Evolutionary conservation across 257 asterid genomes (phyloP).

Genomic region (Gardenia jasminoides): DNA sequence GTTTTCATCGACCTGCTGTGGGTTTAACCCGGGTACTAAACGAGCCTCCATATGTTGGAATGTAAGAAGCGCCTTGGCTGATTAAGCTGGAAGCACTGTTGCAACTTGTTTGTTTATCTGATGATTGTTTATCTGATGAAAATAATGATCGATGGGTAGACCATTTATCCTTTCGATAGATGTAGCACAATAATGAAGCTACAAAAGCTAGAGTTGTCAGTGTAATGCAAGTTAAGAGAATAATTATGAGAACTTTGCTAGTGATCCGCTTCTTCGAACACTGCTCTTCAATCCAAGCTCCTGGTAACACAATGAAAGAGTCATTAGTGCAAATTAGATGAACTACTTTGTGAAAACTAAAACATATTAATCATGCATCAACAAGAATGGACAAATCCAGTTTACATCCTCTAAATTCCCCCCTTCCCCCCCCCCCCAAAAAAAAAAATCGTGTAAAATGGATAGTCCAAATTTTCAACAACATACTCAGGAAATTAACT

Average conservation of each 20-base stretch:
- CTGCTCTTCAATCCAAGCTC: constrained; percentile 41
- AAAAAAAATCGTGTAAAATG: neutral
- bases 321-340: constrained; percentile 4
- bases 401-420: neutral
- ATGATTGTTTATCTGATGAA: constrained; percentile 59
- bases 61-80: constrained; percentile 49
- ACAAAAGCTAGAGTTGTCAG: constrained; percentile 50
- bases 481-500: neutral
- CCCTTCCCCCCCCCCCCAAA: too few species aligned
- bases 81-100: constrained; percentile 61
- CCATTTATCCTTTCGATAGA: constrained; percentile 44
- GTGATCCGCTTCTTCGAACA: constrained; percentile 50
- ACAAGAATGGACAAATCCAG: neutral
- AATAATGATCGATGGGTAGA: constrained; percentile 45
- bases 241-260: constrained; percentile 42
- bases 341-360: constrained; percentile 10
- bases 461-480: neutral
- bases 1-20: constrained; percentile 37
- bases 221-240: constrained; percentile 52
- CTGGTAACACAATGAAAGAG: constrained; percentile 37
- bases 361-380: neutral
- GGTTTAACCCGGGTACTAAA: constrained; percentile 34
- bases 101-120: constrained; percentile 64
- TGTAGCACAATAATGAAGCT: constrained; percentile 48
- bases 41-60: constrained; percentile 37